Conservation (phyloP, 345 rosid species). For the Kernera saxatilis region DNA sequence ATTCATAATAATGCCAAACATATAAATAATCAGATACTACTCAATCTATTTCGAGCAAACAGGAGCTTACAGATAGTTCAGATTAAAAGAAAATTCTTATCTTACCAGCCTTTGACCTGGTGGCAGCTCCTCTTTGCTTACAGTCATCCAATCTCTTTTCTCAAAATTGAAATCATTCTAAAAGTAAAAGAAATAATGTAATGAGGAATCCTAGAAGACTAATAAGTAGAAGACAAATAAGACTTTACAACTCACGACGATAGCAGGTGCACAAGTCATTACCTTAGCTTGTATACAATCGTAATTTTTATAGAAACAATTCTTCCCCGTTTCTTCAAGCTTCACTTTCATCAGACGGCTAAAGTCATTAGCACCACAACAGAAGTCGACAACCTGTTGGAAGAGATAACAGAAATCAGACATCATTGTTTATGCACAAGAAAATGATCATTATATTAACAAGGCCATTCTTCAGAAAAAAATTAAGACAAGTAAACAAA, state of each 20-base stretch:
- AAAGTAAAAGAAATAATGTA: background rate
- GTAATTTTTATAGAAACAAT: slow-evolving; percentile 71
- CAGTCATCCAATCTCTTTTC: slow-evolving; percentile 82
- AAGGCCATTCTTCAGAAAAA: background rate
- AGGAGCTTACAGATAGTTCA: slow-evolving; percentile 2
- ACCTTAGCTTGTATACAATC: slow-evolving; percentile 81
- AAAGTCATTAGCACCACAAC: slow-evolving; percentile 96
- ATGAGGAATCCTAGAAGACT: slow-evolving; percentile 8
- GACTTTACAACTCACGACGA: background rate
- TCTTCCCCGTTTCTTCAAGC: slow-evolving; percentile 82
- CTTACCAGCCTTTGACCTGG: slow-evolving; percentile 73
- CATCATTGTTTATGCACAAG: slow-evolving; percentile 5
- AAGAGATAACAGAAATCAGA: slow-evolving; percentile 16
- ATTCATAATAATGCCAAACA: slow-evolving; percentile 10
- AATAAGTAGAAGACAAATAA: background rate
- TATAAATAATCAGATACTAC: slow-evolving; percentile 10
- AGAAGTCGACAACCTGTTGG: slow-evolving; percentile 84
- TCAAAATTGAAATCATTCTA: slow-evolving; percentile 76
- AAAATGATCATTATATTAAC: background rate
- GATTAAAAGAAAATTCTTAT: background rate
- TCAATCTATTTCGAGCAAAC: background rate
- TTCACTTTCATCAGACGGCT: slow-evolving; percentile 71
- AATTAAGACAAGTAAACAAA: background rate
- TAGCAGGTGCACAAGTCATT: slow-evolving; percentile 12
- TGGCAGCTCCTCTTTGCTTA: slow-evolving; percentile 56